These are phyloP conservation scores for Colletotrichum somersetense DNA, from an alignment of 2,329 filamentous ascomycete genomes.

Conservation along the genomic window DNA sequence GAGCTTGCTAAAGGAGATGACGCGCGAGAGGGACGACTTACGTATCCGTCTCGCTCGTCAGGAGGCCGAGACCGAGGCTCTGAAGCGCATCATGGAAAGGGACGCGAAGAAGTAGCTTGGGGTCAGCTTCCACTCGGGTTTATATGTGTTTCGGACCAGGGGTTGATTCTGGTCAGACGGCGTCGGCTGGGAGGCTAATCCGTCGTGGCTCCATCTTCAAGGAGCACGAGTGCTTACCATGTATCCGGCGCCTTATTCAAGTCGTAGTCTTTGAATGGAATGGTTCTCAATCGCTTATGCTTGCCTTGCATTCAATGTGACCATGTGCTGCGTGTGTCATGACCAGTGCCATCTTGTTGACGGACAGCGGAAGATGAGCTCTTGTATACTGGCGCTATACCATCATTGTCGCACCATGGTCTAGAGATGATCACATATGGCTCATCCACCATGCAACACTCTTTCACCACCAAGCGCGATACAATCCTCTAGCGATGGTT, in stretches of 20 bases:
- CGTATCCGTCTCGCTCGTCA: slow-evolving; percentile 72
- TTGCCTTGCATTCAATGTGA: not conserved
- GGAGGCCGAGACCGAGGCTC: slow-evolving; percentile 73
- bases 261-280: slow-evolving; percentile 23
- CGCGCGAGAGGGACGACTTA: slow-evolving; percentile 73
- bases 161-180: not conserved
- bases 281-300: not conserved
- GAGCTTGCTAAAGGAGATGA: slow-evolving; percentile 67
- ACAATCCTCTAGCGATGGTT: not conserved
- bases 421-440: slow-evolving; percentile 1
- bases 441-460: slow-evolving; percentile 4
- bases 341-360: not conserved
- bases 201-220: not conserved
- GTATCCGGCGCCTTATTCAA: not conserved
- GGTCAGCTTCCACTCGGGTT: not conserved
- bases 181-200: slow-evolving; percentile 1
- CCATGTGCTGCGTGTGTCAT: no score
- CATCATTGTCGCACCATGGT: not conserved
- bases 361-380: no score
- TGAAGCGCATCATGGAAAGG: slow-evolving; percentile 63
- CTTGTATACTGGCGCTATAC: not conserved
- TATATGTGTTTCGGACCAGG: not conserved
- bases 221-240: slow-evolving; percentile 10
- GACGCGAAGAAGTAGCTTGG: slow-evolving; percentile 19
- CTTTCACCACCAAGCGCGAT: no score